These are phyloP conservation scores for Verticillium nonalfalfae DNA, from an alignment of 2,329 filamentous ascomycete species.

Conservation along the genomic window DNA sequence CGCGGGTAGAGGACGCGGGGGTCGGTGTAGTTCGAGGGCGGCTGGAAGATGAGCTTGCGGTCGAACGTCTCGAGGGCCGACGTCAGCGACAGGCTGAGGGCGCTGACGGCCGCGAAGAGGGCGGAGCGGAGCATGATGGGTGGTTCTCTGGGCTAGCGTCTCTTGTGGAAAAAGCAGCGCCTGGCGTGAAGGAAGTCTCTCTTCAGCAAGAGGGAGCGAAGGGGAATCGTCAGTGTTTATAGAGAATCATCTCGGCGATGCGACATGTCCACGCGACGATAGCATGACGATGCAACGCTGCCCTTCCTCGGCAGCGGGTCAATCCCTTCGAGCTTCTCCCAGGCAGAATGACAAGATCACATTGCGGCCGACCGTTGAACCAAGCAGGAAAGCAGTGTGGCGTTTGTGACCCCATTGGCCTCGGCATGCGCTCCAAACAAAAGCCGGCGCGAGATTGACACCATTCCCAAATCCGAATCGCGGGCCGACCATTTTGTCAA, in stretches of 20 bases:
- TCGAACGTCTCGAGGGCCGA: conserved; percentile 12
- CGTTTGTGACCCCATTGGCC: background rate
- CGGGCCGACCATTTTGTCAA: background rate
- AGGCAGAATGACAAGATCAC: background rate
- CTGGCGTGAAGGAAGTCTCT: background rate
- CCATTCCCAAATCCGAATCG: background rate
- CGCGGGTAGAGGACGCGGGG: conserved; percentile 38
- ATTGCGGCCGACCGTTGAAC: background rate
- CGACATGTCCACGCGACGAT: background rate
- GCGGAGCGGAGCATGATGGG: conserved; percentile 9
- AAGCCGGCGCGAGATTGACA: background rate
- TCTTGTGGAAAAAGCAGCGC: background rate
- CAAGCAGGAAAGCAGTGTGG: background rate
- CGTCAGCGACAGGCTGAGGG: conserved; percentile 3
- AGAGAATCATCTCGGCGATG: background rate
- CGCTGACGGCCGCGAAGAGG: conserved; percentile 6
- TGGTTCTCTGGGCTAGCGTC: background rate
- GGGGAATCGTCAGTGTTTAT: background rate
- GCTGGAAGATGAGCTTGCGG: conserved; percentile 31
- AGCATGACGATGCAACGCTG: background rate
- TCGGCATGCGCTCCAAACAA: background rate
- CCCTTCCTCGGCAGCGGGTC: background rate
- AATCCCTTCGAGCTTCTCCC: background rate
- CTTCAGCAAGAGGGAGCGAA: background rate
- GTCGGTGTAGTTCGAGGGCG: conserved; percentile 35